These are phyloP conservation scores for Penicillium bialowiezense DNA, from an alignment of 495 filamentous ascomycete species.

Conservation along the genomic window DNA sequence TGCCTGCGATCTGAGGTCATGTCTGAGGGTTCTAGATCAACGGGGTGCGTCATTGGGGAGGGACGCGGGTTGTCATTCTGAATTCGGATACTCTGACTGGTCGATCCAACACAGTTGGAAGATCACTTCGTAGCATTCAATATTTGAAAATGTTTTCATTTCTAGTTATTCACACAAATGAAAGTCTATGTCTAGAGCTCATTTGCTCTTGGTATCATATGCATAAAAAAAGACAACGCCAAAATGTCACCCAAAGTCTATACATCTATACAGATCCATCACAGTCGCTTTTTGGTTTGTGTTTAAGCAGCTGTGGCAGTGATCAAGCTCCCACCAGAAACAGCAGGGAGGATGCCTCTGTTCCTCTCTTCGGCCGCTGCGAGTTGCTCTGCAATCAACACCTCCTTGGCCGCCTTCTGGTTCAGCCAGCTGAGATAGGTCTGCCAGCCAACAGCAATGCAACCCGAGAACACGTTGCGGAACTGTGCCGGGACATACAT, in stretches of 20 bases:
- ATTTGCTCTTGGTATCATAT: slow-evolving; percentile 18
- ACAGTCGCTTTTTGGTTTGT: background rate
- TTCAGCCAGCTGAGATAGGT: slow-evolving; percentile 85
- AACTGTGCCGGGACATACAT: slow-evolving; percentile 77
- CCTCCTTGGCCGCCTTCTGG: slow-evolving; percentile 62
- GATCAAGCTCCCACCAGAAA: slow-evolving; percentile 7
- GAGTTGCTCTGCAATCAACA: slow-evolving; percentile 29
- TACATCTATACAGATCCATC: slow-evolving; percentile 16
- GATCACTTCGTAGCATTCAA: background rate
- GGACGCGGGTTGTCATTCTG: background rate
- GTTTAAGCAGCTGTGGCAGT: slow-evolving; percentile 25
- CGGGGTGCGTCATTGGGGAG: slow-evolving; percentile 1
- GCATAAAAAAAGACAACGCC: slow-evolving; percentile 10
- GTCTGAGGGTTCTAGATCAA: background rate
- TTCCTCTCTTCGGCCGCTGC: slow-evolving; percentile 17
- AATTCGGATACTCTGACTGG: slow-evolving; percentile 6
- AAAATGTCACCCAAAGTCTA: slow-evolving; percentile 3
- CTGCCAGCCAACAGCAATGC: slow-evolving; percentile 86
- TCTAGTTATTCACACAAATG: background rate
- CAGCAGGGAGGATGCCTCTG: slow-evolving; percentile 4
- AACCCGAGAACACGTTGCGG: slow-evolving; percentile 71
- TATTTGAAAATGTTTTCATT: background rate
- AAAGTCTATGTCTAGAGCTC: slow-evolving; percentile 15
- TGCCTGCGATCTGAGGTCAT: slow-evolving; percentile 33
- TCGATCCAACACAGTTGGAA: background rate